These are phyloP conservation scores for Lodderomyces jiufengensis DNA, from an alignment of 1,139 yeast species.

Conservation along the genomic window DNA sequence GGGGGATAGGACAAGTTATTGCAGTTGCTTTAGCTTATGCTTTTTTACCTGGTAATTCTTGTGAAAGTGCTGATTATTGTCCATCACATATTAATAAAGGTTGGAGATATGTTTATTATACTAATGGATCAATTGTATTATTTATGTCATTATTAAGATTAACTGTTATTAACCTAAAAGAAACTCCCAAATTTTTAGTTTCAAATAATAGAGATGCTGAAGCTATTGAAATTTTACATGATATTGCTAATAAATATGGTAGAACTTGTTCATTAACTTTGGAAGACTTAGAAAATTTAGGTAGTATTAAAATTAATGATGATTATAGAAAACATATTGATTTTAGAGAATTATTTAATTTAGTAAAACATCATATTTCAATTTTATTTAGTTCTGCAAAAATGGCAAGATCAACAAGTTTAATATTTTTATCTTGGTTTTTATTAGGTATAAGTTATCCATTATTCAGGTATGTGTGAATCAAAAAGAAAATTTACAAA, in stretches of 20 bases:
- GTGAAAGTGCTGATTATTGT: conserved; percentile 26
- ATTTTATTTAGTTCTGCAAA: conserved; percentile 36
- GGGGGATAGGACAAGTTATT: conserved; percentile 36
- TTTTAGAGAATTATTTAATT: conserved; percentile 15
- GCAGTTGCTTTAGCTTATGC: conserved; percentile 32
- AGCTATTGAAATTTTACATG: conserved; percentile 26
- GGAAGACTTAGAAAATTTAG: conserved; percentile 26
- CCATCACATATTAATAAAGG: conserved; percentile 30
- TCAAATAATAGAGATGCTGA: conserved; percentile 33
- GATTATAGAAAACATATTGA: conserved; percentile 18
- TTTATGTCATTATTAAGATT: conserved; percentile 27
- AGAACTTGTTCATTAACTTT: conserved; percentile 27
- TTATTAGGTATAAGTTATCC: conserved; percentile 52
- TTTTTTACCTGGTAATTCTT: conserved; percentile 28
- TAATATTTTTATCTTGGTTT: conserved; percentile 46
- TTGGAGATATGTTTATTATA: conserved; percentile 36
- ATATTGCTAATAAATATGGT: conserved; percentile 27
- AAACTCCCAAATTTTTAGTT: conserved; percentile 35
- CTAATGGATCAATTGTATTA: conserved; percentile 30
- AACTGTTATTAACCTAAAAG: conserved; percentile 24
- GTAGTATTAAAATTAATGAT: conserved; percentile 20
- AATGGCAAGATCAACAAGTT: conserved; percentile 36
- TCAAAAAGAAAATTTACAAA: no score
- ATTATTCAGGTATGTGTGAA: conserved; percentile 28
- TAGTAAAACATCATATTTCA: conserved; percentile 22